Base-by-base conservation (phyloP, 306 rosid genomes). In the Prunus mongolica region DNA sequence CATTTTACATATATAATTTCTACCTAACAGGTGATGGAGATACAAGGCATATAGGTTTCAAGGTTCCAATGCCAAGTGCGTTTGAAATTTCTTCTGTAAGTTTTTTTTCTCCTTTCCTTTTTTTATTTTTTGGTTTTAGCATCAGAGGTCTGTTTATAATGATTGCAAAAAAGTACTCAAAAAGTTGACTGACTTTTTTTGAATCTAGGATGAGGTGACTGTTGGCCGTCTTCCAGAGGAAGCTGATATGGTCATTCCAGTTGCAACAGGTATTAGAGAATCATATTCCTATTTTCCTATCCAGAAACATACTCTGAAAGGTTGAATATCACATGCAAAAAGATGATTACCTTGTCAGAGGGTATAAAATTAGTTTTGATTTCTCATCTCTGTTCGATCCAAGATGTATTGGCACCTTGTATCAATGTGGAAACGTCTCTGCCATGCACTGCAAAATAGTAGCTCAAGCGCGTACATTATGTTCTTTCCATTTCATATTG, bases 151-250 rank as follows among this genome's bases (percentile, higher is more conserved):
- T 38, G 32, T 44, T 8, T 8, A 5, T 44, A 44, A 12, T 18
- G 18, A 80, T 56, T 76, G 27, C 72, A 24, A 51, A 12, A 27
- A 38, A 56, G 71, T 49, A 49, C 74, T 71, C 78, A 82, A 62
- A 61, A 27, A 32, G 76, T 65, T 87, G 63, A 83, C 73, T 58
- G 19, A 7, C 58, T 64, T 70, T 46, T 22, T 65, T 76, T 73
- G 50, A 62, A 18, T 56, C 45, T 76, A 94, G 98, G 52, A 71
- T 65, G 91, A 81, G 77, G 89, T 92, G 41, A 94, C 88, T 41
- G 93, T 94, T 68, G 97, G 98, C 24, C 97, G 97, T 25, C 85
- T 90, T 83, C 96, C 96, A 14, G 98, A 77, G 38, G 86, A 94
- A 85, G 98, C 95, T 50, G 95, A 92, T 78, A 38, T 92, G 69